phyloP scores from a whole-genome alignment of 352 stramenopile species.

The Pythium insidiosum region DNA sequence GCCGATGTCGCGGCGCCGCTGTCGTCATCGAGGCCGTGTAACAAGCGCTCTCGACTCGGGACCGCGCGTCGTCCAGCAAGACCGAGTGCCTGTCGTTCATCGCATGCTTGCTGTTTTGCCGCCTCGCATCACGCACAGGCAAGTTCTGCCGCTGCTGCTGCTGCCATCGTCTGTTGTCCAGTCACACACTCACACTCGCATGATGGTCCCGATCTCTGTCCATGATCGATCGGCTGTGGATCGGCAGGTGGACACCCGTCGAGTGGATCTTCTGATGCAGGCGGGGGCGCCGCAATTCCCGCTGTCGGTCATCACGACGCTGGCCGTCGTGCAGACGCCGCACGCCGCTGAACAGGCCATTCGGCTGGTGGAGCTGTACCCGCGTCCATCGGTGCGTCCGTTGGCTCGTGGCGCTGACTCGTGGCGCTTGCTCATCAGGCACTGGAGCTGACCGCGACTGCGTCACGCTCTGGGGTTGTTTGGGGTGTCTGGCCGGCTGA shows the following conservation, averaged over 20 bases:
- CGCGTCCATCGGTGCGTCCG: constrained; percentile 29
- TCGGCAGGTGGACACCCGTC: constrained; percentile 13
- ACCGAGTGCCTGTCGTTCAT: constrained; percentile 28
- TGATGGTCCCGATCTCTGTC: no score
- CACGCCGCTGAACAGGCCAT: constrained; percentile 37
- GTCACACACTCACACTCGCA: no score
- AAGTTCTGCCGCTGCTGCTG: neutral
- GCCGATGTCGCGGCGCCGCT: constrained; percentile 14
- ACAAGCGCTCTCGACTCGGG: constrained; percentile 11
- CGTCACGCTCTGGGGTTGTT: no score
- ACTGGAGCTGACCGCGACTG: no score
- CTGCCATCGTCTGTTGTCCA: neutral
- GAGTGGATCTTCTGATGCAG: constrained; percentile 28
- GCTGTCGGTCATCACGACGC: constrained; percentile 26
- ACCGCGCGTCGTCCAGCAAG: neutral
- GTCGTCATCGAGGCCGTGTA: no score
- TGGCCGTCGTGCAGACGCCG: constrained; percentile 4
- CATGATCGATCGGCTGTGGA: no score
- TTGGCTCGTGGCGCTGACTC: no score
- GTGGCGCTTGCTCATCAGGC: no score
- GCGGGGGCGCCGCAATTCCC: constrained; percentile 38
- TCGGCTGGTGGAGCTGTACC: constrained; percentile 40
- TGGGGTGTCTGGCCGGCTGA: no score
- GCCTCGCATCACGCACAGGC: constrained; percentile 16
- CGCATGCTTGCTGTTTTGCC: constrained; percentile 43